Base-by-base conservation (phyloP, 345 rosid genomes). In the Ceriops tagal region DNA sequence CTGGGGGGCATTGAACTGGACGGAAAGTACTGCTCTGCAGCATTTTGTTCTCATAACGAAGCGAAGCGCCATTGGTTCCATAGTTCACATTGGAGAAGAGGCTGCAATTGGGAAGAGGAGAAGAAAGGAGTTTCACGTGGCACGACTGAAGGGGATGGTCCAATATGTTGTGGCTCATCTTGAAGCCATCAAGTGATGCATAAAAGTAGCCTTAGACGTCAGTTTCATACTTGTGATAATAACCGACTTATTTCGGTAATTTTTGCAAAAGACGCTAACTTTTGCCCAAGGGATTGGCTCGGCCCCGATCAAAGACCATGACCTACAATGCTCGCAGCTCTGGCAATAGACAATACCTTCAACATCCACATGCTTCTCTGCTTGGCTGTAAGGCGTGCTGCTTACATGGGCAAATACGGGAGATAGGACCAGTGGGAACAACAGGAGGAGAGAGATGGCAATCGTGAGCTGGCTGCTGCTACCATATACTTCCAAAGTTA, bases 291-390 rank as follows among this genome's bases (percentile, higher is more conserved):
- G 81, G 68, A 93, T 82, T 3, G 96, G 89, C 61, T 86, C 63
- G 21, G 97, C 96, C n/a, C 76, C 84, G 2, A 76, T 74, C 72
- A 88, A 80, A 6, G 91, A 89, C 97, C 98, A 86, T 20, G 92
- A 78, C 11, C 96, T 93, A 53, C 15, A 78, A 26, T 82, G 62
- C 27, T 84, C 77, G 66, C 97, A 91, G 75, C 87, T 72, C 74
- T 93, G 98, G 77, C 96, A 91, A 61, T 91, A 93, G 32, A 93
- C 96, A 77, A 84, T 82, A 58, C 97, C 98, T 81, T 91, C 97
- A 9, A 93, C 86, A 26, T 82, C 87, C 30, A 71, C 70, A 53
- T 75, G 67, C 78, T 73, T 85, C 56, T 70, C 79, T 49, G 22
- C 52, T 56, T 83, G 28, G 15, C 49, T 34, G 37, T 34, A 7